Base-by-base conservation (phyloP, 2,329 filamentous ascomycete genomes). In the Alternaria longipes region DNA sequence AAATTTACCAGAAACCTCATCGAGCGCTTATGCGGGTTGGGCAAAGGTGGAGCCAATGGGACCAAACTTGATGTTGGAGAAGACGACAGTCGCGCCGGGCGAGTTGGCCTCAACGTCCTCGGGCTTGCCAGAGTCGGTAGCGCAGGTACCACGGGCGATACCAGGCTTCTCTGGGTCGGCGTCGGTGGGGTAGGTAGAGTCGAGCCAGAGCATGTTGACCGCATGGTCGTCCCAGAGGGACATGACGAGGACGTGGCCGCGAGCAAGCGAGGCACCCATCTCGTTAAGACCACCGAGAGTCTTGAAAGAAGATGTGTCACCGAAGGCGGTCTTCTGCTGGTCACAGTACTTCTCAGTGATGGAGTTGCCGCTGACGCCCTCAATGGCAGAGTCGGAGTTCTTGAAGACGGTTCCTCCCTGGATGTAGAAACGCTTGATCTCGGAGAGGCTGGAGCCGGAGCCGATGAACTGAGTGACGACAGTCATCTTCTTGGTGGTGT, bases 191-290 rank as follows among this genome's bases (percentile, higher is more conserved):
- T 86, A 90, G 74, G 81, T 85, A 62, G 85, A 86, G 82, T 92
- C 90, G 70, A 93, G 85, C 90, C 90, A 92, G 71, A 90, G 85
- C 89, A 92, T 92, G 80, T 89, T 84, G 72, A 86, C 80, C 61
- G 85, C 78, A 79, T 91, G 85, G 80, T 91, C 89, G 73, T 90
- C 87, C 84, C 84, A 86, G 60, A 89, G 79, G 24, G 82, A 84
- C 82, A 91, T 83, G 67, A 89, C 87, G 14, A 91, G 82, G 38
- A 89, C 88, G 86, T 90, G 88, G 36, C 87, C 87, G 32, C 82
- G 69, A 6, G 76, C 74, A 41, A 90, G 78, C 24, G 86, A 87
- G 1, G 80, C 74, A 63, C 83, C 82, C 83, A 91, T 87, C 42
- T 77, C 78, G 6, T 80, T 73, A 64, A 89, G 75, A 22, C 88